Conservation (phyloP, 2,329 filamentous ascomycete species). For the Fusarium citri region DNA sequence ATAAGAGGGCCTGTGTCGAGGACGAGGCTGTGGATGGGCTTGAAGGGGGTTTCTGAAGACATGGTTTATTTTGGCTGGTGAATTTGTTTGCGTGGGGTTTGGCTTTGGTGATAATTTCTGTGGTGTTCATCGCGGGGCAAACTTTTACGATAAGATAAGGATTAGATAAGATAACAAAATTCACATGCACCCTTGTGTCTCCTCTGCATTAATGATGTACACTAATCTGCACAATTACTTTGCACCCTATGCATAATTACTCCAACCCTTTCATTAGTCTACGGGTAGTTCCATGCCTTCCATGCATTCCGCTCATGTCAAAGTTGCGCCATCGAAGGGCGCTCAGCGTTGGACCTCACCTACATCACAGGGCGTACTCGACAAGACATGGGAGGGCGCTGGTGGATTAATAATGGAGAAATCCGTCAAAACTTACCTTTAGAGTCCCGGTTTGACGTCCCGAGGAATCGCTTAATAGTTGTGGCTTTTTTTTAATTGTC, state of each 20-base stretch:
- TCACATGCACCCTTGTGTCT: not conserved
- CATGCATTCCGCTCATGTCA: not conserved
- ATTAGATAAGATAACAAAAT: slow-evolving; percentile 19
- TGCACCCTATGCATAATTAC: not conserved
- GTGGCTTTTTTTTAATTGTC: slow-evolving; percentile 30
- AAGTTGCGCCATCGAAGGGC: slow-evolving; percentile 26
- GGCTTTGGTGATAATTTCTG: slow-evolving; percentile 42
- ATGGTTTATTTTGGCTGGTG: slow-evolving; percentile 32
- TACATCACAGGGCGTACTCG: slow-evolving; percentile 30
- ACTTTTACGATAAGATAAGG: slow-evolving; percentile 40
- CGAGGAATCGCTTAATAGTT: slow-evolving; percentile 13
- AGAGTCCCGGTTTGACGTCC: not conserved
- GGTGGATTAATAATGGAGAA: slow-evolving; percentile 39
- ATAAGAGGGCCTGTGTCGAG: slow-evolving; percentile 94
- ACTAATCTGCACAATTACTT: not conserved
- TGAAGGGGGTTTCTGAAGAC: slow-evolving; percentile 53
- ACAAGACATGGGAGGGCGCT: slow-evolving; percentile 29
- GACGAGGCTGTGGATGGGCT: slow-evolving; percentile 83
- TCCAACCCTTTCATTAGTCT: not conserved
- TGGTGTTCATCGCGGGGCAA: slow-evolving; percentile 44
- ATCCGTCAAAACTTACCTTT: slow-evolving; percentile 5
- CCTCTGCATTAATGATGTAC: not conserved
- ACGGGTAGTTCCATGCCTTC: not conserved
- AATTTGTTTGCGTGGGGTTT: slow-evolving; percentile 22
- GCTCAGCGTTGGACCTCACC: slow-evolving; percentile 10